Evolutionary conservation across 768 basidiomycete species (phyloP).

Genomic region (Kwoniella sp.): DNA sequence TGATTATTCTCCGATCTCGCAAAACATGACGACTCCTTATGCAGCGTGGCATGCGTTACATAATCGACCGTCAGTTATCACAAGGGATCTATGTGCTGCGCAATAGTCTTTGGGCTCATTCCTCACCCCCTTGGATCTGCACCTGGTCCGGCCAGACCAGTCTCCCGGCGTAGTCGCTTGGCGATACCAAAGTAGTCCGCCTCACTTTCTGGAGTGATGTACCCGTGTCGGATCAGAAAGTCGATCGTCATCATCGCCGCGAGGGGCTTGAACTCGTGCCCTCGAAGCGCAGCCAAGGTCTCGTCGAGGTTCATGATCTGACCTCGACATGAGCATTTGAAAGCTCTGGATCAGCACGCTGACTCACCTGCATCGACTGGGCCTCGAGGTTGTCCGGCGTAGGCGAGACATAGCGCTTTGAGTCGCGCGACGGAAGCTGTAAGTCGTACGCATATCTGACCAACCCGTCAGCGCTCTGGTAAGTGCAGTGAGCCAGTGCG

Average conservation of each 20-base stretch:
- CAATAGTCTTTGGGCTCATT: too few species aligned
- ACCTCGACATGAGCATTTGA: not conserved
- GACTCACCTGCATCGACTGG: conserved; percentile 75
- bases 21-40: too few species aligned
- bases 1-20: too few species aligned
- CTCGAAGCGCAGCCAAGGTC: conserved; percentile 63
- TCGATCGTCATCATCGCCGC: conserved; percentile 86
- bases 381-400: conserved; percentile 85
- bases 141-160: conserved; percentile 33
- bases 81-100: too few species aligned
- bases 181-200: conserved; percentile 70
- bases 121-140: too few species aligned
- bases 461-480: not conserved
- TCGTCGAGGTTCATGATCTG: conserved; percentile 66
- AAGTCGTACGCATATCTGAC: conserved; percentile 79
- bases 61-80: too few species aligned
- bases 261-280: conserved; percentile 82
- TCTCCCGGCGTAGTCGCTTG: conserved; percentile 23
- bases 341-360: not conserved
- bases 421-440: conserved; percentile 56
- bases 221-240: conserved; percentile 78
- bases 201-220: conserved; percentile 82
- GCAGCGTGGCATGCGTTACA: too few species aligned
- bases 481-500: too few species aligned
- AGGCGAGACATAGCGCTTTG: conserved; percentile 56